These are phyloP conservation scores for Bassia scoparia DNA, from an alignment of 148 eudicot species.

Conservation along the genomic window DNA sequence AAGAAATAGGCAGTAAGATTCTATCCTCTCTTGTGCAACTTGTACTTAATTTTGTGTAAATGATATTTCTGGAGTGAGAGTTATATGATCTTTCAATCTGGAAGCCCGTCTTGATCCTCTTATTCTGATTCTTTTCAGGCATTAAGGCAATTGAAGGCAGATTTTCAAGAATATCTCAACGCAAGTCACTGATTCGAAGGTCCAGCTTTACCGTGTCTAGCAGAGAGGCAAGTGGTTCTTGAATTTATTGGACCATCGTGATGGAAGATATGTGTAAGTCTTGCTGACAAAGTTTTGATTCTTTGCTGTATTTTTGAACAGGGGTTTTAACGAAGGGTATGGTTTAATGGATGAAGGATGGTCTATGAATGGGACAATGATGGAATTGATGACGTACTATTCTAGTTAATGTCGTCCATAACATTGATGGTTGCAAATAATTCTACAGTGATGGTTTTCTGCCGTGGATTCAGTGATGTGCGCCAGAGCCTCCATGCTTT, in stretches of 20 bases:
- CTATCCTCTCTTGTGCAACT: not conserved
- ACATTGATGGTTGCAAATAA: slow-evolving; percentile 47
- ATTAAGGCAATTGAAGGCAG: slow-evolving; percentile 78
- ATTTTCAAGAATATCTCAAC: slow-evolving; percentile 80
- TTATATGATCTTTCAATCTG: not conserved
- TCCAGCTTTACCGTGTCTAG: slow-evolving; percentile 76
- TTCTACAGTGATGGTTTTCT: slow-evolving; percentile 52
- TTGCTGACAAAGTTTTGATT: not conserved
- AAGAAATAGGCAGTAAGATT: slow-evolving; percentile 73
- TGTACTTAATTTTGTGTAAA: not conserved
- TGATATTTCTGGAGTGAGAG: not conserved
- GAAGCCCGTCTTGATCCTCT: slow-evolving; percentile 11
- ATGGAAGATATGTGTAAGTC: not conserved
- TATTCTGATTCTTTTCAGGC: slow-evolving; percentile 42
- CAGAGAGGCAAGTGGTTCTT: slow-evolving; percentile 68
- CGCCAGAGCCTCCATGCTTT: slow-evolving; percentile 91
- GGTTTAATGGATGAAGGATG: slow-evolving; percentile 91
- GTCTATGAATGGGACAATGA: slow-evolving; percentile 78
- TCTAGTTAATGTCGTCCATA: slow-evolving; percentile 66
- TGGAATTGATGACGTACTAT: slow-evolving; percentile 85
- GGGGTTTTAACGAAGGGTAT: slow-evolving; percentile 92
- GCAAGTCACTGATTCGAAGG: slow-evolving; percentile 69
- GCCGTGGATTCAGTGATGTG: slow-evolving; percentile 62
- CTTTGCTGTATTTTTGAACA: slow-evolving; percentile 27
- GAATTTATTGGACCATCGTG: not conserved